Base-by-base conservation (phyloP, 345 rosid genomes). In the Bruguiera sexangula region DNA sequence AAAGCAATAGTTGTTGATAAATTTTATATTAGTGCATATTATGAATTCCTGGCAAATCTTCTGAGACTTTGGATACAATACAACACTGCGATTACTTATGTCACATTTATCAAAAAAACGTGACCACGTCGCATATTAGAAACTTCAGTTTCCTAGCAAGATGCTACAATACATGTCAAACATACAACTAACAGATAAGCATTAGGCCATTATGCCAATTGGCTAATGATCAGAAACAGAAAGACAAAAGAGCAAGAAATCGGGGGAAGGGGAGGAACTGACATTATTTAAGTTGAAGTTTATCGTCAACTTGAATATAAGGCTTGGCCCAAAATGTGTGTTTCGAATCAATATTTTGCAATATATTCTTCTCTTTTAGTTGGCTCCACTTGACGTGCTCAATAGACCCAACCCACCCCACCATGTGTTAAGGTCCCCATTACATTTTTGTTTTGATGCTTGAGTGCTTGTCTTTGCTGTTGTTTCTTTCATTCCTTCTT, bases 351-450 rank as follows among this genome's bases (percentile, higher is more conserved):
- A 82, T 86, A 80, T 76, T 68, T 77, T 66, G 77, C 81, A 69
- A 72, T 82, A 79, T 82, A 84, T 75, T 80, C 84, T 80, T 67
- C 73, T 54, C 76, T 81, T 78, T 80, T 65, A 65, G 75, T 78
- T 81, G 92, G 90, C 80, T 87, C 92, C 88, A 82, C 87, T 51
- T 43, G 73, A 77, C 73, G 79, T 79, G 66, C 79, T 72, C 68
- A 79, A 69, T 66, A 58, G 32, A 69, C 34, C 31, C 69, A 22
- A 70, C 63, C 72, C 76, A 73, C 80, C 76, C 69, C 89, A 34
- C 95, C 97, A 91, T 87, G 91, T 89, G 97, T 89, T 63, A 65
- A 85, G 88, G 97, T 85, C 89, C 88, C 91, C 84, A 81, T 83
- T 73, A 56, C 87, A 76, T 60, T 83, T 83, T 84, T 78, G 81